phyloP scores from a whole-genome alignment of 257 asterid genomes.

The Penstemon davidsonii region DNA sequence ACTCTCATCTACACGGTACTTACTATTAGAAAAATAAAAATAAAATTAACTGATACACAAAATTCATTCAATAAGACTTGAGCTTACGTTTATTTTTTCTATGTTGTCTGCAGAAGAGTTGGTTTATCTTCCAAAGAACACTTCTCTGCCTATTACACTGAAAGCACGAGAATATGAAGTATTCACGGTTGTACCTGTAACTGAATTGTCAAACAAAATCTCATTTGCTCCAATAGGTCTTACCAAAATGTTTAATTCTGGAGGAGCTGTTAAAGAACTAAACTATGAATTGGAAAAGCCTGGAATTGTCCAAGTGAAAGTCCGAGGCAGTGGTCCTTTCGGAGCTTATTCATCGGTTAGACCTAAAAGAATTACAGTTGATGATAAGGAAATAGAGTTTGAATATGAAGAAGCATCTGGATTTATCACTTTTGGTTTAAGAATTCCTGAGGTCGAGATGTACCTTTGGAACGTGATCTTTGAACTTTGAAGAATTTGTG shows the following conservation, averaged over 20 bases:
- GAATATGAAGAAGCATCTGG: constrained; percentile 50
- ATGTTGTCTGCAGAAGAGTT: constrained; percentile 43
- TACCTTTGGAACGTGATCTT: constrained; percentile 53
- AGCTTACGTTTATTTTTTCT: background rate
- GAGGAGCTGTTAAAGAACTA: constrained; percentile 69
- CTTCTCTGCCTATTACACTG: constrained; percentile 48
- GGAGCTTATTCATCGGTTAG: constrained; percentile 69
- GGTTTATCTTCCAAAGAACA: constrained; percentile 42
- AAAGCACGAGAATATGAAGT: constrained; percentile 66
- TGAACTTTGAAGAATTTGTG: constrained; percentile 39
- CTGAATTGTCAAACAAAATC: constrained; percentile 44
- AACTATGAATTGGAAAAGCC: constrained; percentile 39
- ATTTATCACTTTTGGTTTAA: constrained; percentile 38
- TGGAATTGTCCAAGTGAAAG: constrained; percentile 41
- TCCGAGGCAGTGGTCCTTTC: constrained; percentile 60
- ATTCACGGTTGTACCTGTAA: constrained; percentile 58
- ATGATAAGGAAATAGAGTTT: constrained; percentile 38
- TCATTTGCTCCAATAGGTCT: constrained; percentile 80
- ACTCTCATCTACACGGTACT: background rate
- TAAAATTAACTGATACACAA: too few species aligned
- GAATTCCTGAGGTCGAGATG: constrained; percentile 48
- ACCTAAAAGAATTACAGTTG: constrained; percentile 48
- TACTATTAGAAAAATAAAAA: background rate
- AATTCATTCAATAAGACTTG: too few species aligned
- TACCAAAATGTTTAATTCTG: constrained; percentile 76